Conservation (phyloP, 1,284 basidiomycete species). For the Moesziomyces sp. region DNA sequence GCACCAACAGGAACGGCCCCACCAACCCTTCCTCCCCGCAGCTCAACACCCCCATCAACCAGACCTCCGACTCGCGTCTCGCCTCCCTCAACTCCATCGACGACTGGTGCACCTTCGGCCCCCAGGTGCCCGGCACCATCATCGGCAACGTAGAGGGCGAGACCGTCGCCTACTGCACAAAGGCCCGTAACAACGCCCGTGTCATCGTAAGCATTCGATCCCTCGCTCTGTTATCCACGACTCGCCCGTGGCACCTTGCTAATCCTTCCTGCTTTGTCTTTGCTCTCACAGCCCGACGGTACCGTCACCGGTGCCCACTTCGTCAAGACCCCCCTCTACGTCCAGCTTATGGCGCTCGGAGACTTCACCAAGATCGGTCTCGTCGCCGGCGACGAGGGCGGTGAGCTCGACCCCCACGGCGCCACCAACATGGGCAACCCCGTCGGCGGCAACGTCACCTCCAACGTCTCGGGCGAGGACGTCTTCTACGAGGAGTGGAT, state of each 20-base stretch:
- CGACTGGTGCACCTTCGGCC: constrained; percentile 66
- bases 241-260: no score
- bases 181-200: constrained; percentile 65
- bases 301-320: constrained; percentile 64
- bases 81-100: constrained; percentile 60
- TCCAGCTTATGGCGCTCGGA: constrained; percentile 70
- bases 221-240: no score
- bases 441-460: constrained; percentile 71
- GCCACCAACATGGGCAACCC: constrained; percentile 70
- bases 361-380: constrained; percentile 66
- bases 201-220: constrained; percentile 49
- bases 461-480: constrained; percentile 70
- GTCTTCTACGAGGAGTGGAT: constrained; percentile 72
- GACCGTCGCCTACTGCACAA: constrained; percentile 80
- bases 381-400: constrained; percentile 52
- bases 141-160: constrained; percentile 77
- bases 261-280: neutral
- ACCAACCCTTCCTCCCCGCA: constrained; percentile 59
- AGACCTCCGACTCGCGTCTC: constrained; percentile 56
- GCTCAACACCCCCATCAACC: constrained; percentile 64
- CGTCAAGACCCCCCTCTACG: constrained; percentile 66
- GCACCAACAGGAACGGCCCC: constrained; percentile 49
- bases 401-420: constrained; percentile 67
- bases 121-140: constrained; percentile 68
- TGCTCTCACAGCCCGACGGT: constrained; percentile 52